phyloP scores from a whole-genome alignment of 2,329 filamentous ascomycete genomes.

The Aspergillus floridensis region DNA sequence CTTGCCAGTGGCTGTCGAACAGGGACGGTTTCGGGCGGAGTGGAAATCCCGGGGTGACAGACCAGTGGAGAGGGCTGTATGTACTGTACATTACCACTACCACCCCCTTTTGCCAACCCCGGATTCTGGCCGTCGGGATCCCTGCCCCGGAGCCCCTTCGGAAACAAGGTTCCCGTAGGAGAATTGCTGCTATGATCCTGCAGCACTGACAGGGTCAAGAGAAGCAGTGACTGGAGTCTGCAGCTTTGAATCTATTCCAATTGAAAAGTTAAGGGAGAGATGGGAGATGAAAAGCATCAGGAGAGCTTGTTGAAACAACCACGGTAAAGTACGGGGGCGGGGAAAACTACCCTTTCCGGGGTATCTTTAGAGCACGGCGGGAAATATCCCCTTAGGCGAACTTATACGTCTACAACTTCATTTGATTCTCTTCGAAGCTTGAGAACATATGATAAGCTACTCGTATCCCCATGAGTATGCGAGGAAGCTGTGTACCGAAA shows the following conservation, averaged over 20 bases:
- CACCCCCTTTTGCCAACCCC: not conserved
- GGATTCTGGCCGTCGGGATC: no score
- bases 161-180: not conserved
- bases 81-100: not conserved
- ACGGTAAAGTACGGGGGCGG: not conserved
- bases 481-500: no score
- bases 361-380: not conserved
- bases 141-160: not conserved
- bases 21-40: not conserved
- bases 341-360: conserved; percentile 7
- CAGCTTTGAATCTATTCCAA: not conserved
- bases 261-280: not conserved
- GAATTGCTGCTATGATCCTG: no score
- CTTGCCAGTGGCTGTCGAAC: not conserved
- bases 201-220: no score
- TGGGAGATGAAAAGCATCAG: not conserved
- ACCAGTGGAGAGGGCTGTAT: not conserved
- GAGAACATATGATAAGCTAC: no score
- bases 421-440: no score
- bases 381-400: not conserved
- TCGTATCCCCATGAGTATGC: no score
- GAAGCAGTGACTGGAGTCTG: no score
- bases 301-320: not conserved
- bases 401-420: no score
- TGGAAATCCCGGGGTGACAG: not conserved